Evolutionary conservation across 2,329 filamentous ascomycete species (phyloP), one percentile per base, ranked within the genome.

Genomic region (Fusarium metavorans): DNA sequence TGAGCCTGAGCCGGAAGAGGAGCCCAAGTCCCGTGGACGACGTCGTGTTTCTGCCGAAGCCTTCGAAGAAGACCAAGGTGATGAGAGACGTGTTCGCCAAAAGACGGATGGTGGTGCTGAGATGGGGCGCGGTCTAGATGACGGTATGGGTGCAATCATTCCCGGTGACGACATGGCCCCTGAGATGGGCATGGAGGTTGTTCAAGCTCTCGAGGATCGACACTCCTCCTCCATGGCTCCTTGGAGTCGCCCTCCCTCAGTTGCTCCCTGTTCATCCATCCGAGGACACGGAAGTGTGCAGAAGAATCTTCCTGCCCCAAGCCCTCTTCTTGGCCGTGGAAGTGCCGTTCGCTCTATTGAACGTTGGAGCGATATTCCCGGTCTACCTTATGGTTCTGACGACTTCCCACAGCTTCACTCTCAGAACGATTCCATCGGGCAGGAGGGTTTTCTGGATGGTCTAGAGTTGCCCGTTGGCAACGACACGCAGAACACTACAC

Each of bases 151-250:
- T 0, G 73, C 78, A 5, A 56, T 81, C 10, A 77, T 82, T 2
- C 75, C 84, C 8, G 82, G 82, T n/a, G 81, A 86, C 23, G 83
- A 87, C 20, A 81, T 82, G 1, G 81, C 84, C 57, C 83, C 92
- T 23, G 95, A 97, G 81, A 82, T 94, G 27, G 93, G 92, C 23
- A 90, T 94, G 82, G 90, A 94, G 48, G 92, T 89, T 1, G 89
- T 87, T 1, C 87, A 89, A 1, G 88, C 90, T 9, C 87, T 97
- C 63, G 89, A 90, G 6, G 93, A 97, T 68, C 89, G 92, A 63
- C 88, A 89, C 54, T 88, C 87, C 1, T 88, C 86, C 3, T 86
- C 85, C 18, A 80, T 88, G 66, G 82, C 87, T 78, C 88, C 88
- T 6, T 90, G 88, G 88, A 88, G 87, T 70, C 86, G 86, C 4